phyloP scores from a whole-genome alignment of 2,329 filamentous ascomycete species.

The Bipolaris zeicola region DNA sequence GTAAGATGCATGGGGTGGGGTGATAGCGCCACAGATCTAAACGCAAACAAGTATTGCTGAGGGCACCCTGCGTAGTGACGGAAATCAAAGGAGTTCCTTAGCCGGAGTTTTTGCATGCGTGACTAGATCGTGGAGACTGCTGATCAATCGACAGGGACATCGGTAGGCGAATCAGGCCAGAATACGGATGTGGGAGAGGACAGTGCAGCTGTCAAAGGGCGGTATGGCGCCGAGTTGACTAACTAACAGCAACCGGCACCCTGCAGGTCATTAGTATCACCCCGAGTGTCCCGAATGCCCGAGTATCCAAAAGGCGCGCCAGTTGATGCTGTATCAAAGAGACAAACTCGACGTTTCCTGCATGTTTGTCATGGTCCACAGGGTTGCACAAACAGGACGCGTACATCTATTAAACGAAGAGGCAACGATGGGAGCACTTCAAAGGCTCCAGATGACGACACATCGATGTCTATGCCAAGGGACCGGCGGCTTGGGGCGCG shows the following conservation, averaged over 20 bases:
- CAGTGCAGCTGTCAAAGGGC: background rate
- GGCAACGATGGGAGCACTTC: background rate
- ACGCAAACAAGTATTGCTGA: background rate
- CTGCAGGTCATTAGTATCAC: background rate
- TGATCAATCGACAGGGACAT: conserved; percentile 6
- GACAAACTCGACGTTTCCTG: background rate
- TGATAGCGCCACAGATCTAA: conserved; percentile 5
- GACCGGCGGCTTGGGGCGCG: conserved; percentile 13
- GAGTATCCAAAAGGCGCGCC: background rate
- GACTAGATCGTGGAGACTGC: conserved; percentile 1
- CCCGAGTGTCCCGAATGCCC: background rate
- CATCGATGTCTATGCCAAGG: conserved; percentile 7
- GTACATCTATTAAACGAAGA: background rate
- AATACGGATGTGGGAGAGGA: background rate
- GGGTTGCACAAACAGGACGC: background rate
- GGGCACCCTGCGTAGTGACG: conserved; percentile 2
- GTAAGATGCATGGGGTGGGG: background rate
- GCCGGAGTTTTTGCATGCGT: background rate
- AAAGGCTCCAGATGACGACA: conserved; percentile 5
- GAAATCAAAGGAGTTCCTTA: conserved; percentile 8
- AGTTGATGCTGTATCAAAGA: background rate
- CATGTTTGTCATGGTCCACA: background rate
- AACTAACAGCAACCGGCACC: background rate
- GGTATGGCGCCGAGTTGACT: background rate
- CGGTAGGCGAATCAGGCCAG: background rate